A percentile compares a stretch with the other conserved stretches of the same genome.
Evolutionary conservation across 2,329 filamentous ascomycete species (phyloP).

Genomic region (Fusarium neocosmosporiellum): DNA sequence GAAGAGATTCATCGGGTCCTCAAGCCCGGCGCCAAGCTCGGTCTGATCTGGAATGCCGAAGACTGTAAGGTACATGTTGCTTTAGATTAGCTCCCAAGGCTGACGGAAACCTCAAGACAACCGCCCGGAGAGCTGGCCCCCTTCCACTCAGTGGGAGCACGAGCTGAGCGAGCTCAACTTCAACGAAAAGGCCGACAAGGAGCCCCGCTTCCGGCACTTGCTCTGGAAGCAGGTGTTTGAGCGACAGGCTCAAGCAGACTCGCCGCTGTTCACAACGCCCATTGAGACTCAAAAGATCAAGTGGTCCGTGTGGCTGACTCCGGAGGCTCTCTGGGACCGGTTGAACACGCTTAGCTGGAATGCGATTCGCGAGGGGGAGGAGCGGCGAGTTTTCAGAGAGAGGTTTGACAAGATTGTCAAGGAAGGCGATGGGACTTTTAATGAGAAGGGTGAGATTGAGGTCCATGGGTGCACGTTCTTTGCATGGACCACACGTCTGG

Average conservation of each 20-base stretch:
- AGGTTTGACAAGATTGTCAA: conserved; percentile 66
- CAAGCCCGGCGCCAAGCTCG: conserved; percentile 68
- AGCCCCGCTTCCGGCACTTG: conserved; percentile 72
- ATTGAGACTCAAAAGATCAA: conserved; percentile 61
- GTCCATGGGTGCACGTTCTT: conserved; percentile 73
- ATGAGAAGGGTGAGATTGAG: conserved; percentile 71
- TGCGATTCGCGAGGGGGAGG: conserved; percentile 65
- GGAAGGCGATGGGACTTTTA: conserved; percentile 64
- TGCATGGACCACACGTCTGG: conserved; percentile 67
- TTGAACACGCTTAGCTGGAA: conserved; percentile 76
- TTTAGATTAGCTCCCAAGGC: background rate
- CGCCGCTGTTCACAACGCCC: conserved; percentile 68
- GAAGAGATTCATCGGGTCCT: conserved; percentile 75
- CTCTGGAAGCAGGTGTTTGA: conserved; percentile 75
- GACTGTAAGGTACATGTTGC: conserved; percentile 63
- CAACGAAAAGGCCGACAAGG: conserved; percentile 63
- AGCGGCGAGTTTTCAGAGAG: conserved; percentile 59
- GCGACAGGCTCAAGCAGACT: conserved; percentile 60
- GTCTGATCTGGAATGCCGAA: conserved; percentile 80
- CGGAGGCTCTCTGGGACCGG: conserved; percentile 72
- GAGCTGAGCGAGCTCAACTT: conserved; percentile 69
- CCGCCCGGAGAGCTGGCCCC: conserved; percentile 65
- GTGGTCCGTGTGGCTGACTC: conserved; percentile 63
- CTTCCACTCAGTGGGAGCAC: conserved; percentile 70
- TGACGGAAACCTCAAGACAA: conserved; percentile 64